Percentiles rank a stretch among this genome's conserved stretches.
phyloP scores from a whole-genome alignment of 225 moss, liverwort and hornwort genomes.

The Ulota crispa region DNA sequence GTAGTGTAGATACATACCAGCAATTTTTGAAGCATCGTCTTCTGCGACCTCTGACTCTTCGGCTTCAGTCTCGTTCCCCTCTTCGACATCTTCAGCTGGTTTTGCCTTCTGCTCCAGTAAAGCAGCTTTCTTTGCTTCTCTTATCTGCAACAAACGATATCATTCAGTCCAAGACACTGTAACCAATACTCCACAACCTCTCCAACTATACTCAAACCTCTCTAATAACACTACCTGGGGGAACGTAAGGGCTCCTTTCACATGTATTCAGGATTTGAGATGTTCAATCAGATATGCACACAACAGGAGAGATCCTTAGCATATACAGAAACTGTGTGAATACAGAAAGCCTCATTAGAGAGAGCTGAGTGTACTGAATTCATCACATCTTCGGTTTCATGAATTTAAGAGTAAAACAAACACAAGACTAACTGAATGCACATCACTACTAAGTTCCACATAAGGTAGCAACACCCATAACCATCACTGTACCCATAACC shows the following conservation, averaged over 20 bases:
- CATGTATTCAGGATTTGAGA: neutral
- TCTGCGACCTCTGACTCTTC: conserved; percentile 39
- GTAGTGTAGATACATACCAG: conserved; percentile 38
- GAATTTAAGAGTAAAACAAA: neutral
- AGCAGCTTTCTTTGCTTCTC: conserved; percentile 78
- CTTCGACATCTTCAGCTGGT: conserved; percentile 39
- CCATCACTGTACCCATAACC: no score
- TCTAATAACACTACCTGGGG: neutral
- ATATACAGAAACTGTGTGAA: neutral
- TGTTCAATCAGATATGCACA: neutral
- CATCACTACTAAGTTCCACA: neutral
- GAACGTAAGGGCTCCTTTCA: neutral
- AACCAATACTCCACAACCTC: neutral
- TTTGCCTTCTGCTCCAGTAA: conserved; percentile 50
- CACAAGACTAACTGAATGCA: neutral
- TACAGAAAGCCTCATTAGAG: neutral
- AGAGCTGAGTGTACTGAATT: neutral
- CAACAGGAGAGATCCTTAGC: neutral
- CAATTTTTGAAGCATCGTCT: conserved; percentile 32
- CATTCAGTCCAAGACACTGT: conserved; percentile 11
- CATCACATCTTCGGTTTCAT: neutral
- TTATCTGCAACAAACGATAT: conserved; percentile 54
- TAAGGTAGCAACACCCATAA: no score
- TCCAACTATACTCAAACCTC: neutral
- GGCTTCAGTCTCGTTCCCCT: conserved; percentile 44